Evolutionary conservation across 345 rosid species (phyloP).

Genomic region (Gynandropsis gynandra): DNA sequence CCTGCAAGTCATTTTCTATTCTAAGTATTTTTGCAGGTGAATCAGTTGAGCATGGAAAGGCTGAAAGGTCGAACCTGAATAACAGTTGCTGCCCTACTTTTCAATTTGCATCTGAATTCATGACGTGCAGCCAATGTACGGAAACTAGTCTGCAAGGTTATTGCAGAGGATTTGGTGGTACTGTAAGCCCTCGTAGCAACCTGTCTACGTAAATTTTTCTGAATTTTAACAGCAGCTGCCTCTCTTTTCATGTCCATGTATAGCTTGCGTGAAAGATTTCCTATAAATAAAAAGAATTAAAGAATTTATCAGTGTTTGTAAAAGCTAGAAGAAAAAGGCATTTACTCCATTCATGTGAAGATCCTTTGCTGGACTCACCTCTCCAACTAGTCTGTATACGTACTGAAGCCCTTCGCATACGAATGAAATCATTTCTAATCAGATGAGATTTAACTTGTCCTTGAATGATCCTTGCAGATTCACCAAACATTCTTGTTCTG

Average conservation of each 20-base stretch:
- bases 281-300: slow-evolving; percentile 30
- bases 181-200: slow-evolving; percentile 38
- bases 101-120: slow-evolving; percentile 31
- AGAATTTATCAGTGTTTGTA: slow-evolving; percentile 9
- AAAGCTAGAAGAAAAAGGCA: too few species aligned
- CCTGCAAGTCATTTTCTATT: slow-evolving; percentile 31
- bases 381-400: slow-evolving; percentile 70
- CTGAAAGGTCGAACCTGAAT: slow-evolving; percentile 47
- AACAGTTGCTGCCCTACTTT: slow-evolving; percentile 35
- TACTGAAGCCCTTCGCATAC: slow-evolving; percentile 44
- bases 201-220: slow-evolving; percentile 63
- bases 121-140: slow-evolving; percentile 48
- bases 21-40: slow-evolving; percentile 17
- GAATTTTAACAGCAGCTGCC: slow-evolving; percentile 61
- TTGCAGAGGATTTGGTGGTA: slow-evolving; percentile 40
- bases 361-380: slow-evolving; percentile 38
- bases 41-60: slow-evolving; percentile 12
- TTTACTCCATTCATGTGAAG: too few species aligned
- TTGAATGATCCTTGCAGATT: slow-evolving; percentile 65
- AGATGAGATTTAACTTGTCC: slow-evolving; percentile 33
- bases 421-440: slow-evolving; percentile 40
- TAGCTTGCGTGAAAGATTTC: slow-evolving; percentile 39
- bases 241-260: slow-evolving; percentile 37
- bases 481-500: slow-evolving; percentile 42
- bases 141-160: slow-evolving; percentile 52